These are phyloP conservation scores for Talaromyces verruculosus DNA, from an alignment of 2,329 filamentous ascomycete species.

Conservation along the genomic window DNA sequence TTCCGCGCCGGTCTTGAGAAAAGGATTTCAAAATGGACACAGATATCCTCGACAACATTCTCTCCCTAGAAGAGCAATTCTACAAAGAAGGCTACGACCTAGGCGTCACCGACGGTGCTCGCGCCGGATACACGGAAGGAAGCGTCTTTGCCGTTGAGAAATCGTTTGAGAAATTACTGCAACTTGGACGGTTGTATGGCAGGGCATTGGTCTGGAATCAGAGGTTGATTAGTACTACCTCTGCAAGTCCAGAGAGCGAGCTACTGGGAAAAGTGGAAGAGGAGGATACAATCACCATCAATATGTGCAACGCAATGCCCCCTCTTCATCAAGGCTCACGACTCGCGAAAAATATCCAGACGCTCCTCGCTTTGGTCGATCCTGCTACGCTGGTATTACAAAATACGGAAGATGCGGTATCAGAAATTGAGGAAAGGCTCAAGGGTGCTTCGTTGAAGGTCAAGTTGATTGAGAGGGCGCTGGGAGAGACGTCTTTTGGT, in stretches of 20 bases:
- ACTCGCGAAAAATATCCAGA: conserved; percentile 72
- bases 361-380: conserved; percentile 75
- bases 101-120: conserved; percentile 71
- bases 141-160: conserved; percentile 87
- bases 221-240: conserved; percentile 25
- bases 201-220: conserved; percentile 81
- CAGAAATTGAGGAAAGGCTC: conserved; percentile 85
- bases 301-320: conserved; percentile 44
- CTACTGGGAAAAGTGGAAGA: not conserved
- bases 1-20: too few relatives aligned
- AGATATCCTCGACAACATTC: conserved; percentile 57
- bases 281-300: conserved; percentile 27
- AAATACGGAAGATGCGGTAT: conserved; percentile 85
- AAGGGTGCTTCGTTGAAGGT: conserved; percentile 80
- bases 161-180: conserved; percentile 87
- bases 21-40: conserved; percentile 34
- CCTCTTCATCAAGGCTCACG: conserved; percentile 59
- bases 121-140: conserved; percentile 81
- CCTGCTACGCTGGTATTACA: conserved; percentile 72
- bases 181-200: conserved; percentile 75
- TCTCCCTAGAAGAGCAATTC: conserved; percentile 66
- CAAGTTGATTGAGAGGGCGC: conserved; percentile 77
- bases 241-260: too few relatives aligned
- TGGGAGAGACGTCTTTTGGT: conserved; percentile 47
- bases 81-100: conserved; percentile 79